These are phyloP conservation scores for Avena eriantha DNA, from an alignment of 176 grass and related monocot species.

Conservation along the genomic window DNA sequence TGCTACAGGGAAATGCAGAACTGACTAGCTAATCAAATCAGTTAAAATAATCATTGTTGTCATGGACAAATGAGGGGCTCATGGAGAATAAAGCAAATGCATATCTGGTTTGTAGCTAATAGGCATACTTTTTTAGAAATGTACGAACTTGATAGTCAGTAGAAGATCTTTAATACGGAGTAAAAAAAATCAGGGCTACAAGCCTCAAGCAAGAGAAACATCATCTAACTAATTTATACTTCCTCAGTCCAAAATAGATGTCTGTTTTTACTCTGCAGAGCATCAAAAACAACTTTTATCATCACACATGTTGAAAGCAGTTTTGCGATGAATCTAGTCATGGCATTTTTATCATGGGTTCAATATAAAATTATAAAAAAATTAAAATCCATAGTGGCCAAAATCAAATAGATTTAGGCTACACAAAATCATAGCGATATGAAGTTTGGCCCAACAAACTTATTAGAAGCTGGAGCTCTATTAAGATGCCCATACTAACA, in stretches of 20 bases:
- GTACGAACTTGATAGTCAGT: neutral
- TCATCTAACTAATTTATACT: neutral
- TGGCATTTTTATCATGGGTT: neutral
- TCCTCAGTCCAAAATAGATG: neutral
- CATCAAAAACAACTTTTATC: neutral
- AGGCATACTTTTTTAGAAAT: neutral
- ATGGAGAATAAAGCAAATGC: neutral
- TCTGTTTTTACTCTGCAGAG: neutral
- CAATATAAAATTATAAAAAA: neutral
- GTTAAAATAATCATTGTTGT: neutral
- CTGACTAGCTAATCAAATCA: neutral
- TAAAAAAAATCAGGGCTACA: neutral
- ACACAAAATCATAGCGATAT: neutral
- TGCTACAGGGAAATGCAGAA: neutral
- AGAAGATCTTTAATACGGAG: no score
- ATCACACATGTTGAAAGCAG: neutral
- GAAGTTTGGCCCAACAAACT: neutral
- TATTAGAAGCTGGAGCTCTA: neutral
- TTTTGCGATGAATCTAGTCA: neutral
- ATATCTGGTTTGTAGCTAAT: neutral
- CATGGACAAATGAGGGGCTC: neutral
- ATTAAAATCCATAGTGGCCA: neutral
- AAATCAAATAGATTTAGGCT: neutral
- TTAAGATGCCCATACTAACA: neutral
- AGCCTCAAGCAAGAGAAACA: neutral